Conservation (phyloP, 805 yeast species). For the Zygosaccharomyces bisporus region DNA sequence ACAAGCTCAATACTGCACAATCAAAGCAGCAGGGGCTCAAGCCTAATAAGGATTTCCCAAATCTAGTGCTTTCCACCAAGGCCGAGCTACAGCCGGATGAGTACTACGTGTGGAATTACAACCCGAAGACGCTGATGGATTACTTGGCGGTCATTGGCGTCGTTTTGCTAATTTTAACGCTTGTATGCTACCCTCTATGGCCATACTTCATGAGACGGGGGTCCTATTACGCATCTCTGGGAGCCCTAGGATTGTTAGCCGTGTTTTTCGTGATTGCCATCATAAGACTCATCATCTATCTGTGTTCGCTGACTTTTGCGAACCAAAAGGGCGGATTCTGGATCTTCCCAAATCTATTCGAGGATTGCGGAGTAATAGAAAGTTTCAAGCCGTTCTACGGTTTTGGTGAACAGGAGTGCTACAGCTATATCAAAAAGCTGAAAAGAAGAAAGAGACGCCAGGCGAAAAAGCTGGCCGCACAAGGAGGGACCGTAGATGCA, state of each 20-base stretch:
- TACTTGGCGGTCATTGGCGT: conserved; percentile 39
- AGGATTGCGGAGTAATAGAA: conserved; percentile 89
- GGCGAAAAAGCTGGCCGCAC: conserved; percentile 18
- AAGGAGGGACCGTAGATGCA: not conserved
- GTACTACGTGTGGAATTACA: conserved; percentile 82
- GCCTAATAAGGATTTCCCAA: conserved; percentile 63
- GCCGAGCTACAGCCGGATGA: conserved; percentile 61
- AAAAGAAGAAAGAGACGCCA: conserved; percentile 32
- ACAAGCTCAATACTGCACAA: conserved; percentile 65
- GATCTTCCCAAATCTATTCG: conserved; percentile 94
- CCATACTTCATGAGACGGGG: conserved; percentile 84
- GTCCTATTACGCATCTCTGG: conserved; percentile 86
- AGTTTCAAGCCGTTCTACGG: conserved; percentile 88
- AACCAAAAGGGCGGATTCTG: conserved; percentile 72
- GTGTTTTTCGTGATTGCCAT: conserved; percentile 75
- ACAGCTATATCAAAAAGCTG: conserved; percentile 32
- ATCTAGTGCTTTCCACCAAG: conserved; percentile 49
- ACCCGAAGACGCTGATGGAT: conserved; percentile 54
- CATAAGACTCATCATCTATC: conserved; percentile 64
- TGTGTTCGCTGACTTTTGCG: conserved; percentile 36
- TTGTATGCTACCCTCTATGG: conserved; percentile 90
- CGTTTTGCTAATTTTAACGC: conserved; percentile 59
- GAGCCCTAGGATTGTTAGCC: conserved; percentile 65
- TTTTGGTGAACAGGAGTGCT: conserved; percentile 55
- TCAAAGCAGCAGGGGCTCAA: conserved; percentile 58